Conservation (phyloP, 148 eudicot species). For the Heliamphora exappendiculata region DNA sequence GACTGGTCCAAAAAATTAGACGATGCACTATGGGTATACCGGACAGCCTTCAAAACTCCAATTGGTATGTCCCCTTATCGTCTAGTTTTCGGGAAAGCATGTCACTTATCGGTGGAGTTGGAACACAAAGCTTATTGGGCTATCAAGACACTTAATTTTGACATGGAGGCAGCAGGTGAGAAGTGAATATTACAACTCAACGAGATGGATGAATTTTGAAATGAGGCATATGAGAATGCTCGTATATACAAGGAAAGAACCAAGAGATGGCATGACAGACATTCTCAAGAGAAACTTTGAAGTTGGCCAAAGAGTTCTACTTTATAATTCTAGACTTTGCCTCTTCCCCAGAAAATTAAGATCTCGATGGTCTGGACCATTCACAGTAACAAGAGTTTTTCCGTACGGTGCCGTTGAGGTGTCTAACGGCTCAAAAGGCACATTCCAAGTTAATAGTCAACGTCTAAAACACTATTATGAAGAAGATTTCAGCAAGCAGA, state of each 20-base stretch:
- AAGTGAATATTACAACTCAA: background rate
- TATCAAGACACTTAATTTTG: background rate
- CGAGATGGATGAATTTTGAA: slow-evolving; percentile 11
- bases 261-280: slow-evolving; percentile 13
- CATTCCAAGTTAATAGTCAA: background rate
- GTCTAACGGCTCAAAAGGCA: background rate
- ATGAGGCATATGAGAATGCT: slow-evolving; percentile 9
- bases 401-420: background rate
- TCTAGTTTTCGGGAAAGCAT: slow-evolving; percentile 2
- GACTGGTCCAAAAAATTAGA: slow-evolving; percentile 7
- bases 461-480: background rate
- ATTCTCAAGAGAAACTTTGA: background rate
- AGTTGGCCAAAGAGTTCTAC: background rate
- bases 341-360: slow-evolving; percentile 4
- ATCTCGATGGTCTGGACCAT: slow-evolving; percentile 9
- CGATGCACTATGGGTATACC: slow-evolving; percentile 9
- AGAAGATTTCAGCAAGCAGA: no score
- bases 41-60: slow-evolving; percentile 7
- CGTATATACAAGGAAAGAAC: slow-evolving; percentile 1
- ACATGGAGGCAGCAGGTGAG: background rate
- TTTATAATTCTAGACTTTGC: background rate
- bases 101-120: background rate
- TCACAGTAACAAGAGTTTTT: background rate
- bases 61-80: background rate
- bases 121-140: slow-evolving; percentile 10